Evolutionary conservation across 805 yeast species (phyloP).

Genomic region (Lipomyces sp.): DNA sequence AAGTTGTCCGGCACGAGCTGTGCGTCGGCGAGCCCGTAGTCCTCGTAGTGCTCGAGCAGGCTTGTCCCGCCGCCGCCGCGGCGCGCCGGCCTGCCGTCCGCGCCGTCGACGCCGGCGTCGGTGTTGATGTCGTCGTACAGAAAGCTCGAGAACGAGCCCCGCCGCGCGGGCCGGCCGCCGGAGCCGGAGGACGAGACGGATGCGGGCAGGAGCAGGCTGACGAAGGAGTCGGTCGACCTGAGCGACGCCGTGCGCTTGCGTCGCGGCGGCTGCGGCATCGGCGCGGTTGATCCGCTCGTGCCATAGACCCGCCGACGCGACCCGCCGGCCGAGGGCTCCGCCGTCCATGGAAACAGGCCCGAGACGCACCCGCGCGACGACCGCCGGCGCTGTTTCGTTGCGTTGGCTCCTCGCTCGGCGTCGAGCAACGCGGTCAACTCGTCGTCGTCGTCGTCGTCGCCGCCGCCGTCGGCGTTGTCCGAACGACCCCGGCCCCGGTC

Average conservation of each 20-base stretch:
- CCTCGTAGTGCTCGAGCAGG: slow-evolving; percentile 9
- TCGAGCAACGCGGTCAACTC: slow-evolving; percentile 5
- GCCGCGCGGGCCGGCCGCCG: neutral
- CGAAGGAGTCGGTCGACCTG: slow-evolving; percentile 8
- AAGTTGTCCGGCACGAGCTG: slow-evolving; percentile 23
- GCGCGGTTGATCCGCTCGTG: neutral
- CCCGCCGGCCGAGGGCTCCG: neutral
- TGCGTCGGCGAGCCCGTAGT: slow-evolving; percentile 21
- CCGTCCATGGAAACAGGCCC: neutral
- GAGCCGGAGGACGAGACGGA: neutral
- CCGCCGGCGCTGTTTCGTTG: no score
- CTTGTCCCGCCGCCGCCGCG: no score
- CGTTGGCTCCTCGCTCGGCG: slow-evolving; percentile 3
- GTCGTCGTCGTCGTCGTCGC: slow-evolving; percentile 3
- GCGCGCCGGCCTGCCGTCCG: no score
- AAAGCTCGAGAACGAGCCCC: neutral
- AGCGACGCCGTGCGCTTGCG: slow-evolving; percentile 8
- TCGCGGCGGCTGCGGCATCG: neutral
- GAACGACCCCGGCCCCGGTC: neutral
- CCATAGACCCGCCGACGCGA: neutral
- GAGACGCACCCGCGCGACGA: neutral
- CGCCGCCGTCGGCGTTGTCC: slow-evolving; percentile 1
- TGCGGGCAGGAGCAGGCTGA: slow-evolving; percentile 4
- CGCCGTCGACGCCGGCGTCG: no score
- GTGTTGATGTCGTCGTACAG: neutral